Base-by-base conservation (phyloP, 768 basidiomycete species). In the Collybia mongolica region DNA sequence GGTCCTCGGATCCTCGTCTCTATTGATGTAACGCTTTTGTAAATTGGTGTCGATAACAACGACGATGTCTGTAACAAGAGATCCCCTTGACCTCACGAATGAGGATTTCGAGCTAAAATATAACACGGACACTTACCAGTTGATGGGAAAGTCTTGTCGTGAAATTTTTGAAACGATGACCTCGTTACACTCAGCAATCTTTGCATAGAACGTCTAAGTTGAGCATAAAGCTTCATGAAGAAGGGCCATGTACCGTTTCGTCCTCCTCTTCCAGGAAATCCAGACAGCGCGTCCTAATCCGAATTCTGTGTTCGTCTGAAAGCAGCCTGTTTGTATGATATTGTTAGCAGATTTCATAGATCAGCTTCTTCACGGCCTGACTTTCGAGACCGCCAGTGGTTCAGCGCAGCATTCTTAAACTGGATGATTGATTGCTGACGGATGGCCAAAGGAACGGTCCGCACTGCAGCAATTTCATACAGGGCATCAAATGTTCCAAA, bases 341-440 rank as follows among this genome's bases (percentile, higher is more conserved):
- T 46, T 39, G 49, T 43, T 39, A 51, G 48, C n/a, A 44, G 45
- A 48, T 51, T 24, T 38, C 28, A 17, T 12, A 46, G 24, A 39
- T 44, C 39, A 8, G 11, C 15, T 48, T 19, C 9, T 14, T 38
- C 15, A 20, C 36, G 5, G 41, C 55, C 79, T 62, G 56, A 90
- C 91, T 83, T 90, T 70, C 84, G 71, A 26, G 84, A 86, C 61
- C 80, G 76, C 93, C 93, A 96, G 60, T 90, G 85, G 43, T 69
- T 69, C 3, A 84, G 65, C 2, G 84, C 85, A 1, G 78, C 76
- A 58, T 94, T 95, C 70, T 95, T 95, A 72, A 94, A 88, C 60
- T 93, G 91, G 48, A 95, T 88, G 54, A 92, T 90, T 20, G 88
- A 83, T 64, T 90, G 88, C 57, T 88, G 80, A 37, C 93, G 82